Evolutionary conservation across 192 early-diverging fungal species (phyloP).

Genomic region (Backusella circina): DNA sequence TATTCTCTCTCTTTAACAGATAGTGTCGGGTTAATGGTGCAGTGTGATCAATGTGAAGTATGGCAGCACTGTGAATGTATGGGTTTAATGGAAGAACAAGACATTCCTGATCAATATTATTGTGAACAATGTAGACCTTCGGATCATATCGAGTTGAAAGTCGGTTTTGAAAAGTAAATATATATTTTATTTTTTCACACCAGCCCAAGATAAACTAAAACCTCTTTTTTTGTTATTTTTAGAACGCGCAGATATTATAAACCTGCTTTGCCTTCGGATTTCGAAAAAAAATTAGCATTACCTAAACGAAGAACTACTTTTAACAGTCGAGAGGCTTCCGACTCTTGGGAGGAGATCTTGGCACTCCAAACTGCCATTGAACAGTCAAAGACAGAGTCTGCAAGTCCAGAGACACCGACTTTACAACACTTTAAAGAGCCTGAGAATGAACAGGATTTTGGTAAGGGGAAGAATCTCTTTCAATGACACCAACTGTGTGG

Average conservation of each 20-base stretch:
- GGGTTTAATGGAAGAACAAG: slow-evolving; percentile 67
- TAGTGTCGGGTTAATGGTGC: slow-evolving; percentile 79
- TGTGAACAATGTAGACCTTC: slow-evolving; percentile 87
- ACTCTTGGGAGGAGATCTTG: background rate
- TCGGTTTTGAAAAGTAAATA: background rate
- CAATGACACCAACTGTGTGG: no score
- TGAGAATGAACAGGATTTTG: background rate
- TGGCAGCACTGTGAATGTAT: slow-evolving; percentile 96
- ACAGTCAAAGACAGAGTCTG: background rate
- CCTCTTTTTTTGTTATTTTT: background rate
- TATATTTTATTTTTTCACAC: background rate
- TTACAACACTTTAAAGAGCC: background rate
- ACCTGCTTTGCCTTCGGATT: background rate
- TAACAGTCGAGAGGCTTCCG: background rate
- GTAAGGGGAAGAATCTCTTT: background rate
- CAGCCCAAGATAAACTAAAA: background rate
- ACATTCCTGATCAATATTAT: slow-evolving; percentile 87
- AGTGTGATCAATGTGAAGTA: slow-evolving; percentile 89
- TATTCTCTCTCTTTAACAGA: slow-evolving; percentile 16
- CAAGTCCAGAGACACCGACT: background rate
- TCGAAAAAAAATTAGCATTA: background rate
- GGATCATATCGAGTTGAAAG: slow-evolving; percentile 60
- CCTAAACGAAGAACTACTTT: background rate
- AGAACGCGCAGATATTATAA: background rate
- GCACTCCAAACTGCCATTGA: background rate